Base-by-base conservation (phyloP, 2,329 filamentous ascomycete species). In the Curvularia sp. region DNA sequence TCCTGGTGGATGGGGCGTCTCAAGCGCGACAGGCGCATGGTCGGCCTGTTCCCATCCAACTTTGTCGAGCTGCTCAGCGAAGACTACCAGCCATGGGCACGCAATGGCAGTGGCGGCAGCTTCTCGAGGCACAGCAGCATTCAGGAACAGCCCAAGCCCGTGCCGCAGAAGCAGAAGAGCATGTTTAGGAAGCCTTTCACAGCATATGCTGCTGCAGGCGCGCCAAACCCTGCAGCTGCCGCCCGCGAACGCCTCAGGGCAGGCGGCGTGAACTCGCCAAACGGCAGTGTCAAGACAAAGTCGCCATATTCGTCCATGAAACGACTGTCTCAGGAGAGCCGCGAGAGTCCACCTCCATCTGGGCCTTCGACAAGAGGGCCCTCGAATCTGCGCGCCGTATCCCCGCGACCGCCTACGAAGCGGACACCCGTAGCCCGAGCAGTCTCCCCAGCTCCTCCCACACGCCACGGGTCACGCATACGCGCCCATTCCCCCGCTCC, bases 1-100 rank as follows among this genome's bases (percentile, higher is more conserved):
- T 93, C 92, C 46, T 99, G 95, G 95, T 99, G 95, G 95, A 97
- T 93, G 80, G 95, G 95, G 47, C 87, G 94, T 63, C 80, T 99
- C 74, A 91, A 89, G 74, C 87, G 95, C 68, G 95, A 99, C 79
- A 89, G 91, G 77, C 88, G 93, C 72, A 93, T 94, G 71, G 89
- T 97, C 70, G 95, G 95, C 53, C 83, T 95, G 19, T 99, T 99
- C 73, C 95, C 95, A 0, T 97, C 93, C 71, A 99, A 99, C 80
- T 99, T 99, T 74, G 95, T 99, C 74, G 87, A 96, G 75, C 85
- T 99, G 5, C 84, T 99, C 30, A 90, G 91, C 54, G 87, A 95
- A 59, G 86, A 88, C 75, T 98, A 96, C 75, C 88, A 91, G 56
- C 95, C 95, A 59, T 85, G 66, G 78, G 92, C 78, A 80, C 87